These are phyloP conservation scores for Maudiozyma barnettii DNA, from an alignment of 805 yeast genomes.

Conservation along the genomic window DNA sequence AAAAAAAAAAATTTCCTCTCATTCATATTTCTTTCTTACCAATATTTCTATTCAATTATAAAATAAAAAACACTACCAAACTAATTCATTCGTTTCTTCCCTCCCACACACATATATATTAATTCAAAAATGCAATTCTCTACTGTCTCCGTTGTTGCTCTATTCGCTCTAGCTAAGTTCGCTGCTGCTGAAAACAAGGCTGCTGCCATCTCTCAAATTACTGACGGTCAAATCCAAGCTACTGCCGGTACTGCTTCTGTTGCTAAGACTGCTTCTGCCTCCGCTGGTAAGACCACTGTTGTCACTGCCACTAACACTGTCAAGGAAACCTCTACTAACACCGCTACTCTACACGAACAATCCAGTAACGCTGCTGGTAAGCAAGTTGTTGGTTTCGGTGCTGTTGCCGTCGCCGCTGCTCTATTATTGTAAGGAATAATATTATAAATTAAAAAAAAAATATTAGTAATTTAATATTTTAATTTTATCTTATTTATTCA, in stretches of 20 bases:
- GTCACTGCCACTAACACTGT: background rate
- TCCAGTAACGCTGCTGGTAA: conserved; percentile 17
- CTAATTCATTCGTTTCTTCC: conserved; percentile 5
- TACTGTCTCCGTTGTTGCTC: conserved; percentile 2
- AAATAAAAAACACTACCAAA: background rate
- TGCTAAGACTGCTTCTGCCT: background rate
- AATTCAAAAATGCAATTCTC: conserved; percentile 6
- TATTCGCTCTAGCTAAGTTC: conserved; percentile 6
- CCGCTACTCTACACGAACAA: conserved; percentile 5
- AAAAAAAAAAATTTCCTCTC: too few species aligned
- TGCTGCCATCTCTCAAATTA: conserved; percentile 11
- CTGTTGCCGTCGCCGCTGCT: conserved; percentile 15
- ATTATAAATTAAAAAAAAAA: background rate
- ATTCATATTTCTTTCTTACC: too few species aligned
- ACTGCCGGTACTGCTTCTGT: conserved; percentile 1
- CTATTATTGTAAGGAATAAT: conserved; percentile 11
- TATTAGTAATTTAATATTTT: background rate
- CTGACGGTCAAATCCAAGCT: conserved; percentile 11
- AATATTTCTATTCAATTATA: background rate
- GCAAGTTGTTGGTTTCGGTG: conserved; percentile 16
- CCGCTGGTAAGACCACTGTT: background rate
- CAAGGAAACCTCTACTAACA: background rate
- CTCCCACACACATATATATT: too few species aligned
- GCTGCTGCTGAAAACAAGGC: conserved; percentile 6
- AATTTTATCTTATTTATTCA: background rate